A percentile compares a stretch with the other conserved stretches of the same genome.
These are phyloP conservation scores for Backusella tuberculispora DNA, from an alignment of 192 early-diverging fungal genomes.

Conservation along the genomic window DNA sequence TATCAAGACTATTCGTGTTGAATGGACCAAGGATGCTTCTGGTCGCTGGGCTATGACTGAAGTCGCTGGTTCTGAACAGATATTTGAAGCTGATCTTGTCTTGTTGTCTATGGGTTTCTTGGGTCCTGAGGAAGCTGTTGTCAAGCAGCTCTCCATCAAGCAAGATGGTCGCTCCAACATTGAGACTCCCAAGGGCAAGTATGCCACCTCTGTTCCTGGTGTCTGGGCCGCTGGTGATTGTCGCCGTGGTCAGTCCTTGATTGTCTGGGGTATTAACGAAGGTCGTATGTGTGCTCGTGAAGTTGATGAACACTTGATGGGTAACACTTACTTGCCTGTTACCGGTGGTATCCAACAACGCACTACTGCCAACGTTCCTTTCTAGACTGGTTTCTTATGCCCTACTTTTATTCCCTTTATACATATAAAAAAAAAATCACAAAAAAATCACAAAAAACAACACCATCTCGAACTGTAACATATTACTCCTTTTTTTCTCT, in stretches of 20 bases:
- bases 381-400: not conserved
- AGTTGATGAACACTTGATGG: conserved; percentile 83
- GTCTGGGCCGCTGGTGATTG: conserved; percentile 99
- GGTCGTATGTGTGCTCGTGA: conserved; percentile 94
- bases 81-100: conserved; percentile 89
- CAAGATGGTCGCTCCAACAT: conserved; percentile 81
- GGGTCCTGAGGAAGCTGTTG: conserved; percentile 86
- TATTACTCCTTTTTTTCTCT: not conserved
- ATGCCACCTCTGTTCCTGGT: conserved; percentile 74
- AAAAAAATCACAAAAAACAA: not conserved
- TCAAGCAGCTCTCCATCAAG: conserved; percentile 81
- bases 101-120: conserved; percentile 91
- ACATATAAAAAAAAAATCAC: not conserved
- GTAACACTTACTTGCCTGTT: conserved; percentile 83
- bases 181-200: conserved; percentile 75
- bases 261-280: conserved; percentile 99
- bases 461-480: conserved; percentile 15
- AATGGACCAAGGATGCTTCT: conserved; percentile 85
- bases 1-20: conserved; percentile 93
- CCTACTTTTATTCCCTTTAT: conserved; percentile 2
- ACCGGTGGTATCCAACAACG: conserved; percentile 85
- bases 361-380: not conserved
- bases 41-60: conserved; percentile 91
- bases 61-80: conserved; percentile 81
- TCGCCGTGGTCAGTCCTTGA: conserved; percentile 91